Base-by-base conservation (phyloP, 441 rosid species). In the Pelargonium citronellum region DNA sequence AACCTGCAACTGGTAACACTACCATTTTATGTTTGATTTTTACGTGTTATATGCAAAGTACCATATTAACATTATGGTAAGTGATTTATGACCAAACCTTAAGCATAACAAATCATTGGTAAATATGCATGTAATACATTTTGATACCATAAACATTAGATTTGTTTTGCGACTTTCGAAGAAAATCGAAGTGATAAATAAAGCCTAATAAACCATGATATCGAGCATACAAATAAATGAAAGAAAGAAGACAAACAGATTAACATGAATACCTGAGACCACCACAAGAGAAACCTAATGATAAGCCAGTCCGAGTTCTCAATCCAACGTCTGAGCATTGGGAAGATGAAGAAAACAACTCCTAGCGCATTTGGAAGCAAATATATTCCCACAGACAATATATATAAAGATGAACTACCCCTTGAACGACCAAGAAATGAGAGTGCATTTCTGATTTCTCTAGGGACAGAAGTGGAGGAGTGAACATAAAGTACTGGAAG, bases 241-340 rank as follows among this genome's bases (percentile, higher is more conserved):
- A 44, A 44, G 49, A 44, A 44, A 44, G 13, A 44, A 11, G 73
- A 13, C 7, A 73, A 75, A 19, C 64, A 64, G 15, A 20, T 11
- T 1, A 53, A 41, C 0, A n/a, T 71, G 67, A 64, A 57, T 85
- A 92, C 98, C 97, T 95, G 98, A 65, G 99, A 91, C 99, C 98
- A 95, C 99, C 99, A 91, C 78, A 95, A 75, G 46, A 95, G 98
- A 70, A 95, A 72, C 80, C 98, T 83, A 74, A 95, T 72, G 67
- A 92, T 80, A 77, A 84, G 90, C 98, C 98, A 92, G 80, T 92
- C 97, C 64, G 98, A 95, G 83, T 87, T 92, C 81, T 92, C 99
- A 73, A 92, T 92, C 94, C 96, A 95, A 67, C 97, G 90, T 34
- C 97, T 86, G 66, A 95, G 87, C 98, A 95, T 92, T 67, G 97